These are phyloP conservation scores for Glycine soja DNA, from an alignment of 306 rosid genomes.

Conservation along the genomic window DNA sequence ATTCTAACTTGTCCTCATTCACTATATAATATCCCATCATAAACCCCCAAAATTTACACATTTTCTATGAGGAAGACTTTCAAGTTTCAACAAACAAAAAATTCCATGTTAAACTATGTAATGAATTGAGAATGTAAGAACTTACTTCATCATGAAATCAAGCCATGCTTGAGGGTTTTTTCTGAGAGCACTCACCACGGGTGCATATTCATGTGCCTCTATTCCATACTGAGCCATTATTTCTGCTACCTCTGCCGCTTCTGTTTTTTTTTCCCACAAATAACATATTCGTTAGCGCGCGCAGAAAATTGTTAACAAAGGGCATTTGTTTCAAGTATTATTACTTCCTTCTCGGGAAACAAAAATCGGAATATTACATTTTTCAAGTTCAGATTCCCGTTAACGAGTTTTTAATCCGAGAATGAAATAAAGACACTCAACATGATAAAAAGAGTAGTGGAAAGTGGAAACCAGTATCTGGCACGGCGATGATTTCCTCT, in stretches of 20 bases:
- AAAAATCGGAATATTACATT: too few species aligned
- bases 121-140: neutral
- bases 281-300: too few species aligned
- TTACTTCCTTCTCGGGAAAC: too few species aligned
- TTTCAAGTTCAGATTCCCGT: too few species aligned
- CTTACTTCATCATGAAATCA: slow-evolving; percentile 98
- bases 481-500: slow-evolving; percentile 78
- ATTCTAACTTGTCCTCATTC: neutral
- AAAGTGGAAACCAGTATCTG: slow-evolving; percentile 67
- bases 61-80: neutral
- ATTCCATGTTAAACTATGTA: neutral
- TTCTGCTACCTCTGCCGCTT: slow-evolving; percentile 91
- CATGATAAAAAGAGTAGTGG: too few species aligned
- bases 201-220: slow-evolving; percentile 78
- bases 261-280: slow-evolving; percentile 44
- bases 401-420: too few species aligned
- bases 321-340: too few species aligned
- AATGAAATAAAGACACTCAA: too few species aligned
- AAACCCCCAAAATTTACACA: neutral
- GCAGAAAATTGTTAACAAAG: too few species aligned
- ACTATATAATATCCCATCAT: neutral
- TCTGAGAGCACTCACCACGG: slow-evolving; percentile 82
- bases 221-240: slow-evolving; percentile 78
- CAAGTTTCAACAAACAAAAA: neutral
- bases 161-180: slow-evolving; percentile 91